These are phyloP conservation scores for Colletotrichum godetiae DNA, from an alignment of 2,329 filamentous ascomycete genomes.

Conservation along the genomic window DNA sequence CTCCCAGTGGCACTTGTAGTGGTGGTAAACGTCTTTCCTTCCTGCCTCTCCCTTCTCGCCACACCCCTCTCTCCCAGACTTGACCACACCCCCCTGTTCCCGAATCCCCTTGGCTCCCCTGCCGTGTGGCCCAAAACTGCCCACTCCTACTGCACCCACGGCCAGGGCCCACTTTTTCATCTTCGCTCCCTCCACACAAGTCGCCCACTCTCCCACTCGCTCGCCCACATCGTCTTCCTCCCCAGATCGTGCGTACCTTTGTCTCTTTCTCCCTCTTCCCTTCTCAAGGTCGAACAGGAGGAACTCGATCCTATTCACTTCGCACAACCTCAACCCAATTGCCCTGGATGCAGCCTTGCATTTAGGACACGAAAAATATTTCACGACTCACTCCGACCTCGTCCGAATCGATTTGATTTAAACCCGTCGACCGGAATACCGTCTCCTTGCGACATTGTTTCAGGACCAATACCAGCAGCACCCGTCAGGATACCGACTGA, in stretches of 20 bases:
- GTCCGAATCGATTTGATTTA: conserved; percentile 2
- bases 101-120: conserved; percentile 15
- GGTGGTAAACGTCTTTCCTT: neutral
- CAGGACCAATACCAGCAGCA: conserved; percentile 10
- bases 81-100: conserved; percentile 21
- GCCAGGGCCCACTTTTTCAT: conserved; percentile 11
- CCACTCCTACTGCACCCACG: conserved; percentile 27
- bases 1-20: neutral
- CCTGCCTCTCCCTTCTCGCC: conserved; percentile 1
- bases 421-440: neutral
- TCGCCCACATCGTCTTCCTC: conserved; percentile 32
- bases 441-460: conserved; percentile 29
- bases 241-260: conserved; percentile 31
- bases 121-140: conserved; percentile 19
- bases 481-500: conserved; percentile 6
- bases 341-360: neutral
- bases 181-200: conserved; percentile 28
- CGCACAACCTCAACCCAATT: conserved; percentile 3
- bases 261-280: conserved; percentile 22
- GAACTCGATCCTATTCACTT: conserved; percentile 21
- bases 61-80: conserved; percentile 6
- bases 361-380: neutral
- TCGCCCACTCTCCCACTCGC: conserved; percentile 22
- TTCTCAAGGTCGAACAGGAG: conserved; percentile 26
- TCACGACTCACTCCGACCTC: neutral